Evolutionary conservation across 495 filamentous ascomycete genomes (phyloP), one percentile per base, ranked within the genome.

Genomic region (Penicillium lividum): DNA sequence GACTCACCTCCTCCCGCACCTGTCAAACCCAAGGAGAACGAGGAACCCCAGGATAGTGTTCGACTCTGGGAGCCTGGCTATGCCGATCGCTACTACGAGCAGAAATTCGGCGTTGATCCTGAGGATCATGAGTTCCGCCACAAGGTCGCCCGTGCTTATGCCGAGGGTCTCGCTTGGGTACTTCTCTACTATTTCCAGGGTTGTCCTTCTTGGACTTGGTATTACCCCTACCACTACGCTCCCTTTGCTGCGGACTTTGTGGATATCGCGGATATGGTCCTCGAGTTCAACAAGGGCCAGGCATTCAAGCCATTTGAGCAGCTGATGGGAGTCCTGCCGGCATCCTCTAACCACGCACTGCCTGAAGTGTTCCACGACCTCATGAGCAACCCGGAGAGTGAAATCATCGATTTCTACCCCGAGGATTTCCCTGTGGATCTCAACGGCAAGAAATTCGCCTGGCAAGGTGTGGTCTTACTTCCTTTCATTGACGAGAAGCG

Each of bases 141-240:
- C 72, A 87, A 94, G 70, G 95, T 99, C 64, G 94, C 87, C n/a
- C 83, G 86, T 49, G 84, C 89, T 15, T 99, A 99, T 71, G 91
- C 92, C n/a, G 90, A 96, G 77, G 94, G 94, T 47, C 83, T 98
- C n/a, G 89, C 89, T 34, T 99, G 95, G 94, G 94, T 98, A n/a
- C 77, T 99, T 27, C 79, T 88, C 16, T 99, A 99, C 68, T 99
- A 99, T 72, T 95, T 97, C 70, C 94, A 99, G 72, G 94, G 95
- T 16, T 98, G 94, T 65, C 91, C 95, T 10, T 96, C 91, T 3
- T 98, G 95, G 94, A 93, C 88, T 51, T 99, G 94, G 94, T 99
- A 92, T 68, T 99, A 96, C 66, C 94, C 94, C 1, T 93, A 98
- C 68, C 94, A 99, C 70, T 99, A 99, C 67, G 95, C 94, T 5